Conservation (phyloP, 2,329 filamentous ascomycete genomes). For the Trichoderma citrinoviride region DNA sequence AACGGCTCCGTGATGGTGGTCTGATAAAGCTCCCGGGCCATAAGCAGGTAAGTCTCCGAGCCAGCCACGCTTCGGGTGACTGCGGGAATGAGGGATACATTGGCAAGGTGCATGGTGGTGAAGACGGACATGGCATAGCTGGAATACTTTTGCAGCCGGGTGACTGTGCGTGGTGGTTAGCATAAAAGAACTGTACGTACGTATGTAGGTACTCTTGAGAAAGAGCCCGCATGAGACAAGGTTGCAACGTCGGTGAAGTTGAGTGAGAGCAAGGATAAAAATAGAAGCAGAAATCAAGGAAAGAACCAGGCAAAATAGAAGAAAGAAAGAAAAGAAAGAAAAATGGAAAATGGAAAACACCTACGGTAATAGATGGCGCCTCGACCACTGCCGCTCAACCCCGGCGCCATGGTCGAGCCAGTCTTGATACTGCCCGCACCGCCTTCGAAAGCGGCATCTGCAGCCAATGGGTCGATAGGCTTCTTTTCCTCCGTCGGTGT, state of each 20-base stretch:
- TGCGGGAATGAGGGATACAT: constrained; percentile 78
- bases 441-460: constrained; percentile 31
- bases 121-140: constrained; percentile 81
- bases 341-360: constrained; percentile 31
- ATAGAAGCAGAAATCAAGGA: background rate
- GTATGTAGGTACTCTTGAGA: background rate
- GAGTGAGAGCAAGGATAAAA: background rate
- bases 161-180: constrained; percentile 24
- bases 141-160: constrained; percentile 79
- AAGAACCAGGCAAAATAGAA: background rate
- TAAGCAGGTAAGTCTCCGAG: constrained; percentile 82
- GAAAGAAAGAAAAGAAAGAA: background rate
- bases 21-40: constrained; percentile 90
- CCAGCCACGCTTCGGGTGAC: constrained; percentile 67
- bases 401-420: constrained; percentile 47
- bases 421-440: constrained; percentile 37
- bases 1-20: constrained; percentile 76
- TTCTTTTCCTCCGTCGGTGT: constrained; percentile 20
- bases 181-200: background rate
- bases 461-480: constrained; percentile 27
- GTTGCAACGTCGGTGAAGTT: background rate
- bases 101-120: constrained; percentile 72
- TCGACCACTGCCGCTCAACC: constrained; percentile 59
- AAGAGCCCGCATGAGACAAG: background rate
- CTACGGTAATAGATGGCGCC: constrained; percentile 73